Conservation (phyloP, 495 filamentous ascomycete genomes). For the Xylaria bambusicola region DNA sequence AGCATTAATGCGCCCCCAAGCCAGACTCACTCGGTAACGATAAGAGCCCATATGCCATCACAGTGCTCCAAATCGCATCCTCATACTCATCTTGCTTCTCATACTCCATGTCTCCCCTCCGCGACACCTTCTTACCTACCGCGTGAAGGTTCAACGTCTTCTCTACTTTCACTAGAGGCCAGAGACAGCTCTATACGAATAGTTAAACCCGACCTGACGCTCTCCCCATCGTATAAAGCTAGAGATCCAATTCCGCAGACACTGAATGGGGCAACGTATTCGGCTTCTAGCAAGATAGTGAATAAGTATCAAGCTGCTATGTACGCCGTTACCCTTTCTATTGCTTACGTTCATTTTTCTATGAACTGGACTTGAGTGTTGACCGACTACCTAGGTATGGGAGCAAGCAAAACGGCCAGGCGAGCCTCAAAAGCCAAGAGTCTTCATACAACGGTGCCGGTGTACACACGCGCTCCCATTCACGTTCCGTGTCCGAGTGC, state of each 20-base stretch:
- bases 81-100: not conserved
- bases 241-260: not conserved
- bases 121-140: not conserved
- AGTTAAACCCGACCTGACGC: slow-evolving; percentile 10
- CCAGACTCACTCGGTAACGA: not conserved
- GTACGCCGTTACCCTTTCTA: not conserved
- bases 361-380: not conserved
- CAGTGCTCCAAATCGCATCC: not conserved
- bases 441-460: not conserved
- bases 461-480: not conserved
- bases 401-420: not conserved
- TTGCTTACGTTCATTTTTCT: not conserved
- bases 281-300: not conserved
- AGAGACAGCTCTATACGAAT: slow-evolving; percentile 10
- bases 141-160: not conserved
- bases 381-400: not conserved
- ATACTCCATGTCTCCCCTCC: not conserved
- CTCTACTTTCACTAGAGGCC: not conserved
- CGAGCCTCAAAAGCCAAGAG: not conserved
- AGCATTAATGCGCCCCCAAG: not conserved
- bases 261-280: not conserved
- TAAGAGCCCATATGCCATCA: not conserved
- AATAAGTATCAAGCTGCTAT: not conserved
- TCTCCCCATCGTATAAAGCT: not conserved
- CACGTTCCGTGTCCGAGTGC: not conserved